Percentiles rank a stretch among this genome's conserved stretches.
Evolutionary conservation across 2,329 filamentous ascomycete species (phyloP).

Genomic region (Talaromyces funiculosus): DNA sequence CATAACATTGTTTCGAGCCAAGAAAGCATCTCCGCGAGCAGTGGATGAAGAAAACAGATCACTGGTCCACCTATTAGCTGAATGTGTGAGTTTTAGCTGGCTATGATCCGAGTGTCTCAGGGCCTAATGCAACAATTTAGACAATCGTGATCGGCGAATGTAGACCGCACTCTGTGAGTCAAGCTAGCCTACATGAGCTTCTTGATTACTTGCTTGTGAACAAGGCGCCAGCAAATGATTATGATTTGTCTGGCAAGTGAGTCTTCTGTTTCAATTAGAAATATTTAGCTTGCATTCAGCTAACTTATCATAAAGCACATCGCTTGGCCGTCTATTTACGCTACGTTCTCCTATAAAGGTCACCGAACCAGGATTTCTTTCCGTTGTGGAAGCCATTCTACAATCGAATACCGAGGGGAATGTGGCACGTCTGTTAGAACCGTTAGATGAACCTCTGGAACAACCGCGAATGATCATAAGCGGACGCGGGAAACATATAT

Average conservation of each 20-base stretch:
- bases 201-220: background rate
- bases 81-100: background rate
- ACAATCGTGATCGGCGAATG: background rate
- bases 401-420: background rate
- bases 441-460: no score
- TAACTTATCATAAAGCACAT: background rate
- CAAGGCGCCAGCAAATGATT: background rate
- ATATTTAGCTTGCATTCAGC: background rate
- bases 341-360: background rate
- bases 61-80: background rate
- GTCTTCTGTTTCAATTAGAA: background rate
- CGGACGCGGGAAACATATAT: rapidly evolving
- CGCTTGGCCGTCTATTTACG: background rate
- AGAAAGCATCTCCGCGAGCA: background rate
- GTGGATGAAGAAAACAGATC: background rate
- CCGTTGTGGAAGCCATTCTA: background rate
- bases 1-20: background rate
- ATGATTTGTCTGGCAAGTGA: background rate
- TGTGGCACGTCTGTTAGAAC: background rate
- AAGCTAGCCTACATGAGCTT: background rate
- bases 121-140: background rate
- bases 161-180: background rate
- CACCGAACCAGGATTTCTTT: background rate
- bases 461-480: no score
- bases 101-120: background rate